A percentile compares a stretch with the other conserved stretches of the same genome.
These are phyloP conservation scores for Castanospermum australe DNA, from an alignment of 306 rosid genomes.

Conservation along the genomic window DNA sequence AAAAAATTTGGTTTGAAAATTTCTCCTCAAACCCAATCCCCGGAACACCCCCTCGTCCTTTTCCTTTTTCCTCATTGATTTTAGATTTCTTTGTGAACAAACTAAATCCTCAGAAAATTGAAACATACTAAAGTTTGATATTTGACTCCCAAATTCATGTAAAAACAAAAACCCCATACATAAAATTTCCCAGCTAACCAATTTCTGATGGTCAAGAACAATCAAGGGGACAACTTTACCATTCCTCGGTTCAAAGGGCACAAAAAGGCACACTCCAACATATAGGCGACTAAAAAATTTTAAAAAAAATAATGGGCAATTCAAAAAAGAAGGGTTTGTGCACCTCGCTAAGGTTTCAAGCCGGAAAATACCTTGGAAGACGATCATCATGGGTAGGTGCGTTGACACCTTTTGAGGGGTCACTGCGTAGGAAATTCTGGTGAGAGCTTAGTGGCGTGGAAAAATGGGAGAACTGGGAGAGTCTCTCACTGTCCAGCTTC, in stretches of 20 bases:
- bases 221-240: slow-evolving; percentile 24
- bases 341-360: not conserved
- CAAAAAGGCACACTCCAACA: not conserved
- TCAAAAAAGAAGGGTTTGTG: slow-evolving; percentile 15
- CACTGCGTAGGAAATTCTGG: not conserved
- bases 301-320: not conserved
- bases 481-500: not conserved
- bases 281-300: not conserved
- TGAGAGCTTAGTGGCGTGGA: not conserved
- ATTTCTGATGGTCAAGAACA: not conserved
- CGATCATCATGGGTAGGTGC: slow-evolving; percentile 15
- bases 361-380: slow-evolving; percentile 1
- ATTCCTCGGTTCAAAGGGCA: slow-evolving; percentile 10
- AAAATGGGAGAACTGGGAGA: not conserved
- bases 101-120: not conserved
- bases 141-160: not conserved
- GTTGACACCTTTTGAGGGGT: slow-evolving; percentile 10
- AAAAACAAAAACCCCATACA: slow-evolving; percentile 6
- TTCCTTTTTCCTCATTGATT: not conserved
- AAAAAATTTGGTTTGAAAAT: not conserved
- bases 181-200: not conserved
- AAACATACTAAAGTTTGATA: not conserved
- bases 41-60: not conserved
- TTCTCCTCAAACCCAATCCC: not conserved
- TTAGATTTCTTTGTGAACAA: not conserved